These are phyloP conservation scores for Hawksworthiomyces lignivorus DNA, from an alignment of 2,329 filamentous ascomycete species.

Conservation along the genomic window DNA sequence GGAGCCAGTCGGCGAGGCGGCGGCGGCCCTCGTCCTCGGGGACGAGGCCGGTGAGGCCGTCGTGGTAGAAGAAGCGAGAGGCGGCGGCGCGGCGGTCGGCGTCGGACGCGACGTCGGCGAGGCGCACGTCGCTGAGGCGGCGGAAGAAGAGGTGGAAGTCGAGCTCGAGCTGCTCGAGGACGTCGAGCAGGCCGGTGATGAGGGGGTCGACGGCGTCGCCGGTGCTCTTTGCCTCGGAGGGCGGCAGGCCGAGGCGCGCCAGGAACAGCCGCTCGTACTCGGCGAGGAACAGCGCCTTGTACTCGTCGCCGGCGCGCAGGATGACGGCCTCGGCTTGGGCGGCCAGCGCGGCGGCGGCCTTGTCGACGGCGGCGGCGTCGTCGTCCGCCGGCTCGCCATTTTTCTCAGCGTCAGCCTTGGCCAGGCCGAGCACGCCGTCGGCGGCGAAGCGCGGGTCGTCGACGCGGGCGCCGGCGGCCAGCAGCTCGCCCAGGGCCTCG, in stretches of 20 bases:
- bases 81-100: constrained; percentile 58
- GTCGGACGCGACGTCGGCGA: constrained; percentile 57
- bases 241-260: constrained; percentile 60
- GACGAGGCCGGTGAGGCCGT: constrained; percentile 53
- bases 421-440: constrained; percentile 51
- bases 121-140: constrained; percentile 56
- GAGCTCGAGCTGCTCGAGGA: constrained; percentile 70
- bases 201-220: constrained; percentile 55
- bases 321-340: constrained; percentile 79
- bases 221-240: constrained; percentile 29
- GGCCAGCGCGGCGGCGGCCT: constrained; percentile 62
- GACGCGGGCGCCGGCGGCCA: constrained; percentile 66
- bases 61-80: constrained; percentile 69
- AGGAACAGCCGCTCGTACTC: constrained; percentile 88
- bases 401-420: constrained; percentile 6
- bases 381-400: background rate
- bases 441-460: constrained; percentile 65
- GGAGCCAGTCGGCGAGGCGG: constrained; percentile 71
- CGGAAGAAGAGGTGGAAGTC: constrained; percentile 96
- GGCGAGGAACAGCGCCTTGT: constrained; percentile 74
- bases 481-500: constrained; percentile 78
- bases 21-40: constrained; percentile 55
- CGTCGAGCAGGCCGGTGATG: constrained; percentile 76
- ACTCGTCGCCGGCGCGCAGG: constrained; percentile 73
- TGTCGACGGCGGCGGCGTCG: constrained; percentile 45